A percentile compares a stretch with the other conserved stretches of the same genome.
These are phyloP conservation scores for Gonapodya prolifera DNA, from an alignment of 192 early-diverging fungal genomes.

Conservation along the genomic window DNA sequence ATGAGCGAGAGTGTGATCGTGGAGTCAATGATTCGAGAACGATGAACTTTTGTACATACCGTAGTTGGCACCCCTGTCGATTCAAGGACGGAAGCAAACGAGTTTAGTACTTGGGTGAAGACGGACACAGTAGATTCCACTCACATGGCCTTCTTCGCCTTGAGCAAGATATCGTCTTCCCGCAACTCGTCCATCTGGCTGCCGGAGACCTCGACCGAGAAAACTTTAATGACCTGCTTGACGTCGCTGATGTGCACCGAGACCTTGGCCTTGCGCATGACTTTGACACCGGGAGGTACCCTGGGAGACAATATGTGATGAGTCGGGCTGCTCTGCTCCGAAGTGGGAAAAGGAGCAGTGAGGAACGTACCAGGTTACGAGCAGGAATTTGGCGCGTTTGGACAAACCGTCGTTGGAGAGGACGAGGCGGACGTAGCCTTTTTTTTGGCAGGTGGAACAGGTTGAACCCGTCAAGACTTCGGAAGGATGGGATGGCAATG, in stretches of 20 bases:
- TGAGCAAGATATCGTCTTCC: neutral
- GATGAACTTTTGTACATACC: too few species aligned
- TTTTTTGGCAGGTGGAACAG: too few species aligned
- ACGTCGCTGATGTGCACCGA: slow-evolving; percentile 1
- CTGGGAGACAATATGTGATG: neutral
- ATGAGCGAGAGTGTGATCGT: too few species aligned
- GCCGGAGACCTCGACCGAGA: neutral
- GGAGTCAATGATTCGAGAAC: too few species aligned
- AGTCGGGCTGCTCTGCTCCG: neutral
- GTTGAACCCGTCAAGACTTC: neutral
- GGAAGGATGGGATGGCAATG: neutral
- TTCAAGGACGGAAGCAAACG: too few species aligned
- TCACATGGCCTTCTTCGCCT: neutral
- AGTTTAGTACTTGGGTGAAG: too few species aligned
- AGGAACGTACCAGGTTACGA: neutral
- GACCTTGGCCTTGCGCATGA: slow-evolving; percentile 1
- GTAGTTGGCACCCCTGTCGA: neutral
- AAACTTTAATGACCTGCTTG: neutral
- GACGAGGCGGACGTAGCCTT: neutral
- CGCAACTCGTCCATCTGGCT: neutral
- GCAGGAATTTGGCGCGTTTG: neutral
- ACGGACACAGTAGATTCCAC: too few species aligned
- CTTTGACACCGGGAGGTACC: neutral
- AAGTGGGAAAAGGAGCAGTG: neutral
- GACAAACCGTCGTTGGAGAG: neutral